These are phyloP conservation scores for Annona cherimola DNA, from an alignment of 164 flowering plant genomes.

Conservation along the genomic window DNA sequence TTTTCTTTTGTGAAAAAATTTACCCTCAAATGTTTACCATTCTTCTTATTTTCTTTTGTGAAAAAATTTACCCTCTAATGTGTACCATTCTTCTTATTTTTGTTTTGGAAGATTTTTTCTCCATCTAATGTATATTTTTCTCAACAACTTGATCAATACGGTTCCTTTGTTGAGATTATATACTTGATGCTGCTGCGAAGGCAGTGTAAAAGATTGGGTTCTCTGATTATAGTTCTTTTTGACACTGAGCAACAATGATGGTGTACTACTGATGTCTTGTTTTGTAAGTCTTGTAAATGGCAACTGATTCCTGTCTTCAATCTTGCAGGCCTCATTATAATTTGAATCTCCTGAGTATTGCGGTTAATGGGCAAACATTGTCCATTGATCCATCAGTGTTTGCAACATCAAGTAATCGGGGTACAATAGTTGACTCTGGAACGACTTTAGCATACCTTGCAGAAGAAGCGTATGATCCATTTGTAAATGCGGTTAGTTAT, in stretches of 20 bases:
- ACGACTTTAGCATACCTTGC: slow-evolving; percentile 95
- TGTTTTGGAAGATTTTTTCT: neutral
- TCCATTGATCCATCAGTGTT: slow-evolving; percentile 72
- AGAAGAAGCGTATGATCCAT: slow-evolving; percentile 73
- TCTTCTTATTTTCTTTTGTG: no score
- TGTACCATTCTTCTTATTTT: neutral
- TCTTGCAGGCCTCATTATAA: slow-evolving; percentile 93
- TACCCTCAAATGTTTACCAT: no score
- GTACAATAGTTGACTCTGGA: slow-evolving; percentile 95
- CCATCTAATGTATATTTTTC: neutral
- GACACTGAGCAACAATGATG: neutral
- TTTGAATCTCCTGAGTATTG: slow-evolving; percentile 76
- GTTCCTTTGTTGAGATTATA: neutral
- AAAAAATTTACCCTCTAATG: no score
- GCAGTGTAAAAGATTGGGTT: neutral
- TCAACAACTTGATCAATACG: neutral
- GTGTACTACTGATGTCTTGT: neutral
- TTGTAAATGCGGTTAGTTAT: slow-evolving; percentile 66
- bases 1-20: no score
- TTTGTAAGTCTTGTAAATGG: neutral
- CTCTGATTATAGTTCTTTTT: no score
- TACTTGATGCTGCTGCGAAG: neutral
- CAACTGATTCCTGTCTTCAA: slow-evolving; percentile 13
- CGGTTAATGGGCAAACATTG: slow-evolving; percentile 69
- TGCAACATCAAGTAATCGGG: slow-evolving; percentile 58